Conservation (phyloP, 805 yeast species). For the Candida arabinofermentans region DNA sequence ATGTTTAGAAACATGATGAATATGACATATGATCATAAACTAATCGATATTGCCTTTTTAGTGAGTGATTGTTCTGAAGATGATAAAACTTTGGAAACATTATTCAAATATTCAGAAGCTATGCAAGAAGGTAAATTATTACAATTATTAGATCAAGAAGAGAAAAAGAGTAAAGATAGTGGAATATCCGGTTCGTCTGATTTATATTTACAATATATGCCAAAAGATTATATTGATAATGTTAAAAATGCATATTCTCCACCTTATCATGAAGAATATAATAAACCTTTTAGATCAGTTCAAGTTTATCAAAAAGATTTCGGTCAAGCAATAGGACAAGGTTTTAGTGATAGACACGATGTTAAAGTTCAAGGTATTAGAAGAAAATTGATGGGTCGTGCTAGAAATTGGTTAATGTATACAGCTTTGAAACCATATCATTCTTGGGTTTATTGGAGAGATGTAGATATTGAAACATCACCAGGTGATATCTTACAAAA, state of each 20-base stretch:
- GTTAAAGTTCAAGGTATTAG: slow-evolving; percentile 83
- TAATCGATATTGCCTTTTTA: slow-evolving; percentile 76
- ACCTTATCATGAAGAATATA: slow-evolving; percentile 61
- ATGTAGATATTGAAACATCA: slow-evolving; percentile 78
- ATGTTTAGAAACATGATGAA: slow-evolving; percentile 86
- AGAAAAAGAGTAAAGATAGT: slow-evolving; percentile 28
- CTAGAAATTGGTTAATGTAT: slow-evolving; percentile 78
- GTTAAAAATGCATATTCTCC: slow-evolving; percentile 58
- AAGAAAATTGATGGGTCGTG: slow-evolving; percentile 81
- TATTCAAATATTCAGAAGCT: slow-evolving; percentile 60
- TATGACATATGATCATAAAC: slow-evolving; percentile 74
- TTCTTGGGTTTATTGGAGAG: slow-evolving; percentile 92
- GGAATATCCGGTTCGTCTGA: slow-evolving; percentile 54
- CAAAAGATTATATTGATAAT: slow-evolving; percentile 48
- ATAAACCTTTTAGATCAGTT: slow-evolving; percentile 69
- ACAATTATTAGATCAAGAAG: slow-evolving; percentile 41
- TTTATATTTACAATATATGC: slow-evolving; percentile 68
- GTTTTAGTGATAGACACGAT: slow-evolving; percentile 78
- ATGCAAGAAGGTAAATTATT: slow-evolving; percentile 69
- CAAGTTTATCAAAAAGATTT: slow-evolving; percentile 80
- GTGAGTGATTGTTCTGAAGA: slow-evolving; percentile 73
- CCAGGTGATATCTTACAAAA: slow-evolving; percentile 74
- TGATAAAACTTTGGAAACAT: slow-evolving; percentile 62
- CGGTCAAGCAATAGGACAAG: slow-evolving; percentile 82
- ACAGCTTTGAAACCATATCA: slow-evolving; percentile 76